These are phyloP conservation scores for Aristolochia fimbriata DNA, from an alignment of 164 flowering plant genomes.

Conservation along the genomic window DNA sequence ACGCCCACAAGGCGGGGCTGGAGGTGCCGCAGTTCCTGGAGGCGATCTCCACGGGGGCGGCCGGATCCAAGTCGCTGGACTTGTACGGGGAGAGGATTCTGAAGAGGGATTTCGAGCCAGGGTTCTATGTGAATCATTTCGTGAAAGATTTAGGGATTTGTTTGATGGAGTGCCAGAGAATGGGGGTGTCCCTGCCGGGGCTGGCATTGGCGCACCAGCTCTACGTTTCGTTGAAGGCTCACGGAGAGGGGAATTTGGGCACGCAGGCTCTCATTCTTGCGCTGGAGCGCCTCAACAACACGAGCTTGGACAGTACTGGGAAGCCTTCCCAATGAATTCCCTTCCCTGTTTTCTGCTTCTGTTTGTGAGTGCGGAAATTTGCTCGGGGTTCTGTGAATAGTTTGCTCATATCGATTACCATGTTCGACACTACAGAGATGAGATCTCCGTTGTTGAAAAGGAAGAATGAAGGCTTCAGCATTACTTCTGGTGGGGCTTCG, in stretches of 20 bases:
- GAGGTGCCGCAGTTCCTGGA: constrained; percentile 42
- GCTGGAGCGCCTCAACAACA: constrained; percentile 80
- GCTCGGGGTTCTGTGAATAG: too few relatives aligned
- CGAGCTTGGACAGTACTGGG: constrained; percentile 3
- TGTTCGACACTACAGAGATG: too few relatives aligned
- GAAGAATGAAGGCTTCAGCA: too few relatives aligned
- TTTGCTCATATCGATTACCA: too few relatives aligned
- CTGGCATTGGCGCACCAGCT: constrained; percentile 89
- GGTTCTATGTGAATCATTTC: constrained; percentile 85
- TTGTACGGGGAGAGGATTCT: constrained; percentile 64
- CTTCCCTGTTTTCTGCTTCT: too few relatives aligned
- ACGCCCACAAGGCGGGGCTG: constrained; percentile 72
- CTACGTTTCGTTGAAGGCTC: constrained; percentile 74
- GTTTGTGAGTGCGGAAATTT: too few relatives aligned
- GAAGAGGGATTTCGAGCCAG: constrained; percentile 77
- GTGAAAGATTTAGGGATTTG: constrained; percentile 94
- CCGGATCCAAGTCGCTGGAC: constrained; percentile 81
- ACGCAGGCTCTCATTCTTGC: constrained; percentile 77
- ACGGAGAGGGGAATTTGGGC: constrained; percentile 81
- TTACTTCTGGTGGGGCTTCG: too few relatives aligned
- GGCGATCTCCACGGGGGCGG: constrained; percentile 81
- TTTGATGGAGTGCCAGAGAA: constrained; percentile 69
- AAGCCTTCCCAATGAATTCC: too few relatives aligned
- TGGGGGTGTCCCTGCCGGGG: constrained; percentile 85
- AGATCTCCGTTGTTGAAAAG: too few relatives aligned